Base-by-base conservation (phyloP, 129 eudicot species). In the Dittrichia graveolens region DNA sequence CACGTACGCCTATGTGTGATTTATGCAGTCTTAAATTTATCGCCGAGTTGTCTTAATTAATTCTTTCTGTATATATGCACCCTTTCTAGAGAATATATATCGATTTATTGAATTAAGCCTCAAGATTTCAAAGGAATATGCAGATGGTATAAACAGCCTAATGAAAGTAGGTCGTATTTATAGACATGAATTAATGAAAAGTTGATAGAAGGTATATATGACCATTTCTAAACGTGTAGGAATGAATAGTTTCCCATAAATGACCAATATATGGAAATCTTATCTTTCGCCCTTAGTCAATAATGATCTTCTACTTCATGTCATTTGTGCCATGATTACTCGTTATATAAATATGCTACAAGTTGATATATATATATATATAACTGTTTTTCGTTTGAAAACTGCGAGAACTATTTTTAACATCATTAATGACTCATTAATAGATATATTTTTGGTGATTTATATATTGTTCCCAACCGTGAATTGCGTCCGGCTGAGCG, bases 281-380 rank as follows among this genome's bases (percentile, higher is more conserved):
- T 4, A 48, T 48, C 24, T 47, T n/a, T 50, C 10, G 8, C 31
- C 48, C 4, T 31, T 43, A 6, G 72, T 47, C 72, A 47, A 67
- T 12, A 31, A 34, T 47, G 15, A 39, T 67, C 13, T n/a, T 67
- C 72, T 34, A 47, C 11, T 8, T 67, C 14, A 12, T 13, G 24
- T 47, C 58, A 67, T 31, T 8, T 48, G 47, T 67, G 45, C n/a
- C 72, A 35, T 19, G 14, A 58, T 67, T 48, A n/a, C n/a, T n/a
- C n/a, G n/a, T n/a, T n/a, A n/a, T n/a, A n/a, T n/a, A n/a, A n/a
- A n/a, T n/a, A n/a, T n/a, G n/a, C n/a, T n/a, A n/a, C n/a, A n/a
- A n/a, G n/a, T n/a, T n/a, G n/a, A n/a, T n/a, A n/a, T n/a, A n/a
- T n/a, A n/a, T n/a, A n/a, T n/a, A n/a, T n/a, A n/a, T n/a, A n/a